A percentile compares a stretch with the other conserved stretches of the same genome.
Evolutionary conservation across 352 stramenopile genomes (phyloP).

Genomic region (Halophytophthora polymorphica): DNA sequence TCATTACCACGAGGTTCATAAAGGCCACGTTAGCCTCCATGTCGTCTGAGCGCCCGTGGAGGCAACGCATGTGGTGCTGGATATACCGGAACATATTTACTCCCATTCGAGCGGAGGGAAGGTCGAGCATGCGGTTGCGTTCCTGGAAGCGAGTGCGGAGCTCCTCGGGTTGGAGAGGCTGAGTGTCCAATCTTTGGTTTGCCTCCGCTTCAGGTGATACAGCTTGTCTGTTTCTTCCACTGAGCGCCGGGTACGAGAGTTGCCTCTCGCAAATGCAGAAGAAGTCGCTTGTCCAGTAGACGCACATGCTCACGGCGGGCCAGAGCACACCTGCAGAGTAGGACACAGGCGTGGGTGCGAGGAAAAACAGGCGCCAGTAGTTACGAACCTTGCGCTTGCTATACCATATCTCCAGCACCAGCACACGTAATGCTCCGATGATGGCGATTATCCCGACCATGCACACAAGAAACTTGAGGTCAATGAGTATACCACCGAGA

Average conservation of each 20-base stretch:
- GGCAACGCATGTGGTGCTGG: conserved; percentile 26
- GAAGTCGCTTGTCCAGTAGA: conserved; percentile 34
- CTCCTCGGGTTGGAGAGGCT: conserved; percentile 4
- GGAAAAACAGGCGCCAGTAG: conserved; percentile 8
- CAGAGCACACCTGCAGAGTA: conserved; percentile 34
- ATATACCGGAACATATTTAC: conserved; percentile 16
- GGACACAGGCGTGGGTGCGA: conserved; percentile 20
- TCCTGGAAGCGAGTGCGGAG: conserved; percentile 3
- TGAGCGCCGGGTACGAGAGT: neutral
- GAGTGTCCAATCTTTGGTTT: conserved; percentile 1
- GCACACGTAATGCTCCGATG: neutral
- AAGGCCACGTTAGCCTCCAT: conserved; percentile 32
- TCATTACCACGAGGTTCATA: conserved; percentile 42
- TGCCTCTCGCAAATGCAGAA: conserved; percentile 24
- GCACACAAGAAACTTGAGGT: conserved; percentile 31
- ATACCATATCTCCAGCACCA: conserved; percentile 4
- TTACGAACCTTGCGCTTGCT: neutral
- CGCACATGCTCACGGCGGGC: conserved; percentile 23
- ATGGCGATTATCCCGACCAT: conserved; percentile 11
- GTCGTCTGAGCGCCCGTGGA: conserved; percentile 14
- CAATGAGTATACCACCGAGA: conserved; percentile 28
- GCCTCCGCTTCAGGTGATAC: conserved; percentile 1
- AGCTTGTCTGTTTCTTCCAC: neutral
- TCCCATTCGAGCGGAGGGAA: conserved; percentile 4
- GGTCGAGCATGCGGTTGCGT: conserved; percentile 5